phyloP scores from a whole-genome alignment of 1,284 basidiomycete species.

The Marasmius oreades region DNA sequence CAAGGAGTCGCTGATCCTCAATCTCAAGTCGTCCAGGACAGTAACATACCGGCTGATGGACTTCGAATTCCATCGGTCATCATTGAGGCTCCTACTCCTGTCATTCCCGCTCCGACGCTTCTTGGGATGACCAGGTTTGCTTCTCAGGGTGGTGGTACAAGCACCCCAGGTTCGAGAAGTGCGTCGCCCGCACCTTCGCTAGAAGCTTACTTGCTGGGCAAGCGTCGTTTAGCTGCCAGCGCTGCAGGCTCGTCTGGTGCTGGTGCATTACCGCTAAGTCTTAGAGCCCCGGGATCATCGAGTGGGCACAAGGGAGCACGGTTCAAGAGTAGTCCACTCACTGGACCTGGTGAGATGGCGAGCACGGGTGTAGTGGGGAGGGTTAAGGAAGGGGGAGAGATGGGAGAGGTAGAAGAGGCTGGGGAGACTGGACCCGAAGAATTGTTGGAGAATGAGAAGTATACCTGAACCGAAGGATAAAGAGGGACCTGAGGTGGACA shows the following conservation, averaged over 20 bases:
- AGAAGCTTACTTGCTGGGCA: constrained; percentile 15
- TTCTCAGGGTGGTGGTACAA: not conserved
- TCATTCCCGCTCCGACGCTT: not conserved
- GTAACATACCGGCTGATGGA: not conserved
- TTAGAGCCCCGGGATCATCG: not conserved
- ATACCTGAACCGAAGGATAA: constrained; percentile 29
- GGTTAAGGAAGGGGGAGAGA: constrained; percentile 31
- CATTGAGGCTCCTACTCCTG: constrained; percentile 8
- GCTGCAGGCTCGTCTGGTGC: constrained; percentile 6
- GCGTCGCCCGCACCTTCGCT: constrained; percentile 14
- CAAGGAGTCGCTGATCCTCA: not conserved
- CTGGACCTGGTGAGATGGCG: constrained; percentile 37
- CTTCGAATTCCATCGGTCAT: constrained; percentile 8
- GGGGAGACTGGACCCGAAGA: constrained; percentile 11
- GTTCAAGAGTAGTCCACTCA: constrained; percentile 69
- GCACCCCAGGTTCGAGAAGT: constrained; percentile 10
- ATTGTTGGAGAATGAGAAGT: constrained; percentile 16
- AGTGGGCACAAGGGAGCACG: constrained; percentile 40
- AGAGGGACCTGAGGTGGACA: constrained; percentile 20
- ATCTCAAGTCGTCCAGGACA: not conserved
- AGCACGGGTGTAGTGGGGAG: constrained; percentile 33
- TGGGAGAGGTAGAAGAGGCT: not conserved
- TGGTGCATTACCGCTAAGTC: constrained; percentile 17
- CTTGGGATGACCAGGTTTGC: not conserved
- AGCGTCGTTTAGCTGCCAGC: constrained; percentile 7